Evolutionary conservation across 2,329 filamentous ascomycete species (phyloP), one percentile per base, ranked within the genome.

Genomic region (Talaromyces sp.): DNA sequence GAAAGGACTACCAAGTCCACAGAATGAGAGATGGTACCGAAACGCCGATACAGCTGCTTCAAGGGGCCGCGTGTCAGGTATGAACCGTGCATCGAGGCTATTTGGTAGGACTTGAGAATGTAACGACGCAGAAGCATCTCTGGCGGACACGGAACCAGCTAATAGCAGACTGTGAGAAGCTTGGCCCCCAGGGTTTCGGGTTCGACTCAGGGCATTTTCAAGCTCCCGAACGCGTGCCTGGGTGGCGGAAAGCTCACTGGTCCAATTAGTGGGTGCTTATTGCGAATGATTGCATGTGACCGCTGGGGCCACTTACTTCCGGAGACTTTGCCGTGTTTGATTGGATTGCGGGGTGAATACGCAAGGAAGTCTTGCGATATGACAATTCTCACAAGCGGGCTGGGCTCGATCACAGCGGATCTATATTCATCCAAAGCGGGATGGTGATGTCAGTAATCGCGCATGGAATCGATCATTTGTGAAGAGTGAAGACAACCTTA

Each of bases 331-430:
- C 11, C 56, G 58, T 10, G 54, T 51, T 17, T 51, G 53, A 7
- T 40, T 45, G 16, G 51, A 17, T 11, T 27, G 44, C 9, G 49
- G 55, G 7, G 63, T 61, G 19, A 66, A 64, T 3, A 50, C 56
- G 47, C 65, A 67, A 11, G 51, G 56, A 1, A 61, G 44, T 1
- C 58, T 51, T 13, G 56, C 60, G 20, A 64, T 32, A 22, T 50
- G 46, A 39, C 65, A 67, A 7, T 57, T 62, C 17, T 67, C 65
- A 16, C 65, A 67, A 22, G 57, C 54, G 17, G 65, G 64, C 16
- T 61, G 56, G 3, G 44, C 61, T 37, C 50, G 55, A 40, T 67
- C 61, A 49, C 65, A 67, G 30, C 62, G 61, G 27, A 67, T 67
- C 65, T 67, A 40, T 41, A 40, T 4, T 14, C n/a, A n/a, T n/a